A percentile compares a stretch with the other conserved stretches of the same genome.
Conservation (phyloP, 495 filamentous ascomycete genomes). For the Neurospora hispaniola region DNA sequence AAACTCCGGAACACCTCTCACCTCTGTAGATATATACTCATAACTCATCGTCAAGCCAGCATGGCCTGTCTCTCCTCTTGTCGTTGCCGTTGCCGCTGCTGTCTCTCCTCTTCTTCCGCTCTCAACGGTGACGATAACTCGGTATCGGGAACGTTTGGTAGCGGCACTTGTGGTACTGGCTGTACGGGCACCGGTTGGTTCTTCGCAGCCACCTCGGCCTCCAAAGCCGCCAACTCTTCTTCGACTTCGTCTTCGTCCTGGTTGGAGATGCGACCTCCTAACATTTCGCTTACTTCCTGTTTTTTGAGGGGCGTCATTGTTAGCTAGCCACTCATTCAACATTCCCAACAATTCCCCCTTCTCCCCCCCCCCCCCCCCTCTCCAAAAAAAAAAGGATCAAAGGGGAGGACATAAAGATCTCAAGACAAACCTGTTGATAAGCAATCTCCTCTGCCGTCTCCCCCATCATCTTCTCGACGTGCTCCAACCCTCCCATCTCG, state of each 20-base stretch:
- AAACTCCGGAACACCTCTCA: not conserved
- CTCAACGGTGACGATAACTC: constrained; percentile 22
- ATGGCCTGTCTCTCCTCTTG: constrained; percentile 33
- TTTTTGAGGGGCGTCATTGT: not conserved
- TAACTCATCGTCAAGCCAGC: constrained; percentile 27
- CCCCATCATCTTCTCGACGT: constrained; percentile 87
- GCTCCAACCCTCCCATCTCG: constrained; percentile 92
- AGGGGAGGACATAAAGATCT: not conserved
- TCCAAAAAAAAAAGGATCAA: too few relatives aligned
- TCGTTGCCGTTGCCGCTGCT: constrained; percentile 7
- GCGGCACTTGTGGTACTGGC: constrained; percentile 11
- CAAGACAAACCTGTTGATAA: constrained; percentile 63
- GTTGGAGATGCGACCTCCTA: constrained; percentile 73
- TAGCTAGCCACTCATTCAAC: not conserved
- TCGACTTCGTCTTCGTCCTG: constrained; percentile 97
- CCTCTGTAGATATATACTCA: not conserved
- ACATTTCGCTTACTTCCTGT: constrained; percentile 84
- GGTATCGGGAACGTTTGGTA: constrained; percentile 53
- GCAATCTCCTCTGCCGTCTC: constrained; percentile 79
- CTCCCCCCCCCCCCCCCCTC: too few relatives aligned
- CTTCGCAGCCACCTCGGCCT: constrained; percentile 46
- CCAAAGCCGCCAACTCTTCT: constrained; percentile 77
- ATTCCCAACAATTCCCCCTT: not conserved
- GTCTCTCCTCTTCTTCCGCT: constrained; percentile 17
- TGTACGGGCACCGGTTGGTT: not conserved